A percentile compares a stretch with the other conserved stretches of the same genome.
Conservation (phyloP, 352 stramenopile species). For the Globisporangium takayamanum region DNA sequence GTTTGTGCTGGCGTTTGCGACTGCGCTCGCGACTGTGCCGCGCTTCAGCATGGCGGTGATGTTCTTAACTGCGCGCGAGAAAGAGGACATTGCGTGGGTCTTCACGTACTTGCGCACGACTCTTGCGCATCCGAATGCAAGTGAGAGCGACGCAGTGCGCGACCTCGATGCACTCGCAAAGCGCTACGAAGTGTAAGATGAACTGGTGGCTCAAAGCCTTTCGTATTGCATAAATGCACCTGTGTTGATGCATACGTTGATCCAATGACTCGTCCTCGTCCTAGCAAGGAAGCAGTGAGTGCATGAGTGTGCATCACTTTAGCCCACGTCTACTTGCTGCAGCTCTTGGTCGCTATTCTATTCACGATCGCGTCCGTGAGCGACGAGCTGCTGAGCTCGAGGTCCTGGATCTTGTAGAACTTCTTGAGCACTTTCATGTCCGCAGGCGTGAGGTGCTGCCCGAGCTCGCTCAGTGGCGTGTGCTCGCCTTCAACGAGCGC, state of each 20-base stretch:
- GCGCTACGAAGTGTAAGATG: constrained; percentile 31
- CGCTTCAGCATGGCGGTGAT: constrained; percentile 79
- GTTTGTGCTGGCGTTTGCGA: constrained; percentile 35
- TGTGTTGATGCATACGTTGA: too few relatives aligned
- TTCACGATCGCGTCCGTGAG: constrained; percentile 63
- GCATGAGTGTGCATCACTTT: neutral
- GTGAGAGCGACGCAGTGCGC: neutral
- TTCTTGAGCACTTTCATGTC: constrained; percentile 64
- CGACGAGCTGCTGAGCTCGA: constrained; percentile 56
- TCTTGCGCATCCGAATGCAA: constrained; percentile 2
- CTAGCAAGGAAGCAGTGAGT: too few relatives aligned
- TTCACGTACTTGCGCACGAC: constrained; percentile 21
- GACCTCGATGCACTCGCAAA: constrained; percentile 27
- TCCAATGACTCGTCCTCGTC: too few relatives aligned
- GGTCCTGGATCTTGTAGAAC: constrained; percentile 82
- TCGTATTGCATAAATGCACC: too few relatives aligned
- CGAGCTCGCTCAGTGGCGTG: constrained; percentile 36
- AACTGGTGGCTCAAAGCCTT: too few relatives aligned
- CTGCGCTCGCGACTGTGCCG: constrained; percentile 37
- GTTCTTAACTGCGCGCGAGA: constrained; percentile 65
- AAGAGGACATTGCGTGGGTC: constrained; percentile 48
- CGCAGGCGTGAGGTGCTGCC: constrained; percentile 33
- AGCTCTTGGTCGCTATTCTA: constrained; percentile 86
- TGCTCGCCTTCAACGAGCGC: constrained; percentile 49
- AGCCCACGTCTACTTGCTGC: constrained; percentile 51